These are phyloP conservation scores for Ajuga chamaepitys DNA, from an alignment of 257 asterid species.

Conservation along the genomic window DNA sequence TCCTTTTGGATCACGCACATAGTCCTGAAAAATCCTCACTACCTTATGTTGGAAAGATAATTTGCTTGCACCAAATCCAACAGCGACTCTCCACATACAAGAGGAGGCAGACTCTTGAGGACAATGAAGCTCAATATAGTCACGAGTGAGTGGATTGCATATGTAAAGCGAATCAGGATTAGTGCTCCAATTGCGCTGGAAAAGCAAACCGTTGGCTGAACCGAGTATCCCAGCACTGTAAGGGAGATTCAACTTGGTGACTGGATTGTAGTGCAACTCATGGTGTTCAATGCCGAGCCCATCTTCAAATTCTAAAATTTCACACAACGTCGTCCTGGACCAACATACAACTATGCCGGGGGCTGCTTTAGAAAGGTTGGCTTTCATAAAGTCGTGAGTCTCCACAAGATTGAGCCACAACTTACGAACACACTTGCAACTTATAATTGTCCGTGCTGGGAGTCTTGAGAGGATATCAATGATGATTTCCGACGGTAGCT, in stretches of 20 bases:
- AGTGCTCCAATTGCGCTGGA: background rate
- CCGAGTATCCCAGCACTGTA: background rate
- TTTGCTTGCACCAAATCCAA: background rate
- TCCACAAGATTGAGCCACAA: background rate
- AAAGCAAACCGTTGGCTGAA: background rate
- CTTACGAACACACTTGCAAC: slow-evolving; percentile 19
- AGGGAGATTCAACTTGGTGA: background rate
- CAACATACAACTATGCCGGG: background rate
- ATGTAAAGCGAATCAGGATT: background rate
- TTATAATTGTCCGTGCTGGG: slow-evolving; percentile 10
- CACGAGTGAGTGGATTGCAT: background rate
- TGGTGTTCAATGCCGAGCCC: background rate
- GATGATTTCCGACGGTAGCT: slow-evolving; percentile 23
- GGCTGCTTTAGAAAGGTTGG: background rate
- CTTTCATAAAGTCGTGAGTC: too few relatives aligned
- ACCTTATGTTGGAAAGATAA: background rate
- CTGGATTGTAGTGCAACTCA: background rate
- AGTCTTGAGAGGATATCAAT: slow-evolving; percentile 24
- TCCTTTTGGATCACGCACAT: background rate
- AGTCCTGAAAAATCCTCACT: slow-evolving; percentile 10
- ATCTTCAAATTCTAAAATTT: background rate
- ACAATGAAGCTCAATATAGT: background rate
- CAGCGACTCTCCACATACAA: background rate
- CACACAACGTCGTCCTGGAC: background rate
- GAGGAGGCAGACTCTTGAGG: background rate